Conservation (phyloP, 306 rosid species). For the Rosa multiflora region DNA sequence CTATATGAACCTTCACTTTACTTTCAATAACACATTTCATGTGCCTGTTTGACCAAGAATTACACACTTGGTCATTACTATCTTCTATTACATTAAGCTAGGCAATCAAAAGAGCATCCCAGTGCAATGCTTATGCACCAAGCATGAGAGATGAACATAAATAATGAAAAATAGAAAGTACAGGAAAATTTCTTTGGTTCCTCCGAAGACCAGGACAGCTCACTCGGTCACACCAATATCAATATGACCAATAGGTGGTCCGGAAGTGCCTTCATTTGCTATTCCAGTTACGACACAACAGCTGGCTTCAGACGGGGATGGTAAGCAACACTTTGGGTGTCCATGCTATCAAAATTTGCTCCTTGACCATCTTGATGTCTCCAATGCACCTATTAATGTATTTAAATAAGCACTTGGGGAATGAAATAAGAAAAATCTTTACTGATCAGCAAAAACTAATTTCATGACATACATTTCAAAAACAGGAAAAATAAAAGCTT, state of each 20-base stretch:
- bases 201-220: constrained; percentile 48
- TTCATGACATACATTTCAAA: neutral
- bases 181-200: constrained; percentile 31
- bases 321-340: constrained; percentile 23
- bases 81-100: neutral
- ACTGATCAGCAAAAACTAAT: no score
- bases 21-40: constrained; percentile 43
- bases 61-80: neutral
- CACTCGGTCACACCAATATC: constrained; percentile 38
- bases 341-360: constrained; percentile 25
- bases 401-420: constrained; percentile 5
- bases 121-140: neutral
- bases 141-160: neutral
- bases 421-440: no score
- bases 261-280: constrained; percentile 43
- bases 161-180: neutral
- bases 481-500: neutral
- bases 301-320: constrained; percentile 33
- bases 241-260: constrained; percentile 47
- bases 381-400: constrained; percentile 8
- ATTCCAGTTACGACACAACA: constrained; percentile 39
- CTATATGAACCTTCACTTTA: constrained; percentile 47
- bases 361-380: neutral
- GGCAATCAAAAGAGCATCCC: no score
- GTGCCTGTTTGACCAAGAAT: constrained; percentile 27